These are phyloP conservation scores for Pseudoturritis turrita DNA, from an alignment of 345 rosid species.

Conservation along the genomic window DNA sequence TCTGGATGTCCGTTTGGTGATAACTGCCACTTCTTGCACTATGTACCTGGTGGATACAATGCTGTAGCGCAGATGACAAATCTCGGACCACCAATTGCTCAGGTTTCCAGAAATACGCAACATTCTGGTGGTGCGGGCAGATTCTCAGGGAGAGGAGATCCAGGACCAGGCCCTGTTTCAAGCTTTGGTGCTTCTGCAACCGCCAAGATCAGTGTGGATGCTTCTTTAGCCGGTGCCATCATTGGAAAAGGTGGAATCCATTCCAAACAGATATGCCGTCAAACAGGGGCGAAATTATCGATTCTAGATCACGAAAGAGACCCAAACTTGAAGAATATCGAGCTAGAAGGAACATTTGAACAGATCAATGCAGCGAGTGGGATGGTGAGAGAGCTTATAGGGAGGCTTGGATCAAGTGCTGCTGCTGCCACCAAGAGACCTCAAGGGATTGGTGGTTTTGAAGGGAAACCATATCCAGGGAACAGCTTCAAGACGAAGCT, in stretches of 20 bases:
- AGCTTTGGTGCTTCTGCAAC: constrained; percentile 78
- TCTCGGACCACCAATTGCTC: constrained; percentile 41
- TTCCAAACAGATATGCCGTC: constrained; percentile 74
- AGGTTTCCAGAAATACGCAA: constrained; percentile 45
- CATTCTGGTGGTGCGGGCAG: constrained; percentile 44
- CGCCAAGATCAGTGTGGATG: constrained; percentile 82
- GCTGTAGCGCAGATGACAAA: constrained; percentile 80
- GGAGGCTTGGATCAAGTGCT: constrained; percentile 37
- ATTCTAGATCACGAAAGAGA: constrained; percentile 68
- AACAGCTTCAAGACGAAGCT: constrained; percentile 79
- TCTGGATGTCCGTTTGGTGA: constrained; percentile 93
- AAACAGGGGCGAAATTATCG: constrained; percentile 71
- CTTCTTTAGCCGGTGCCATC: constrained; percentile 79
- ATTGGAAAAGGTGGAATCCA: constrained; percentile 82
- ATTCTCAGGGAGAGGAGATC: constrained; percentile 40
- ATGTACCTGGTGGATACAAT: constrained; percentile 78
- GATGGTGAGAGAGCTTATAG: constrained; percentile 73
- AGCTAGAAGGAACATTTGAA: constrained; percentile 81
- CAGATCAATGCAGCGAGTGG: constrained; percentile 79
- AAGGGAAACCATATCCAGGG: constrained; percentile 40
- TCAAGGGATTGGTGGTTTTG: constrained; percentile 34
- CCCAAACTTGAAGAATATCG: constrained; percentile 63
- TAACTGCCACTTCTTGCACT: constrained; percentile 81
- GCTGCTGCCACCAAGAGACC: constrained; percentile 7
- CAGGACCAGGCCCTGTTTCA: constrained; percentile 42